A percentile compares a stretch with the other conserved stretches of the same genome.
Evolutionary conservation across 805 yeast genomes (phyloP).

Genomic region (Saccharomycopsis schoenii): DNA sequence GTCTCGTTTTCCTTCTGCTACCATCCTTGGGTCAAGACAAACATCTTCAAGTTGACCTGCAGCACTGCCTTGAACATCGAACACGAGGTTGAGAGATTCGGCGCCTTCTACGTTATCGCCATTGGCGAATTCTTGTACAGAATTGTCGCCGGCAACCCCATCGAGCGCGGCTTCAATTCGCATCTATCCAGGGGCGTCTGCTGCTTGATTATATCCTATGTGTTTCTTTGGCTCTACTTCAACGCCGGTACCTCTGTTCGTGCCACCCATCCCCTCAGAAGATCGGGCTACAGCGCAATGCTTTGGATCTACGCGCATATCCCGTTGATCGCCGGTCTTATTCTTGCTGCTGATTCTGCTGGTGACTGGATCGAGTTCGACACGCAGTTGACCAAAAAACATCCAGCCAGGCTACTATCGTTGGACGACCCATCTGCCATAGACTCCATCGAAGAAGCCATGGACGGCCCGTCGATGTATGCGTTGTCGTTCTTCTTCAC

Average conservation of each 20-base stretch:
- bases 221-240: conserved; percentile 43
- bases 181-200: conserved; percentile 41
- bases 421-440: neutral
- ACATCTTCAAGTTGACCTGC: conserved; percentile 31
- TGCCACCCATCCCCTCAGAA: conserved; percentile 47
- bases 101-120: conserved; percentile 52
- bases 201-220: conserved; percentile 38
- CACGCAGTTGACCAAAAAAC: conserved; percentile 20
- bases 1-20: conserved; percentile 28
- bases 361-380: conserved; percentile 35
- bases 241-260: conserved; percentile 39
- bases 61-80: conserved; percentile 58
- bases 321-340: conserved; percentile 40
- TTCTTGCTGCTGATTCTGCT: conserved; percentile 51
- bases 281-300: conserved; percentile 36
- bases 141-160: conserved; percentile 39
- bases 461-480: conserved; percentile 26
- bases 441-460: conserved; percentile 19
- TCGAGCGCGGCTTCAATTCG: conserved; percentile 36
- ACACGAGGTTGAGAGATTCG: conserved; percentile 54
- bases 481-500: conserved; percentile 42
- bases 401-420: conserved; percentile 1
- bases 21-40: conserved; percentile 38
- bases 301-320: conserved; percentile 39
- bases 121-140: conserved; percentile 54